Evolutionary conservation across 495 filamentous ascomycete species (phyloP).

Genomic region (Aspergillus nidulans): DNA sequence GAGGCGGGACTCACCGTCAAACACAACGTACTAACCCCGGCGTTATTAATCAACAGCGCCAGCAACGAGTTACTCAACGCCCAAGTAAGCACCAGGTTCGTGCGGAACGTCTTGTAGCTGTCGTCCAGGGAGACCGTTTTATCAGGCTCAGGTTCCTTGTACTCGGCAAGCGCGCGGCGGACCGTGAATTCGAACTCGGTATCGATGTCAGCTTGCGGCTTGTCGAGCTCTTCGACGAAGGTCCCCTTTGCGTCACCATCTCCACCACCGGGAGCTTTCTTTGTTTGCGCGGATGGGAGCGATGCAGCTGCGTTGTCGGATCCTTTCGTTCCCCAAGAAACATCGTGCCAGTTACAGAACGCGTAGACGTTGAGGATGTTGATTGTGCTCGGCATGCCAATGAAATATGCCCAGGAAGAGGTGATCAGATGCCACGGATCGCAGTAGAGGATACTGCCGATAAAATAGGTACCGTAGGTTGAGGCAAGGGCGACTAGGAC

Average conservation of each 20-base stretch:
- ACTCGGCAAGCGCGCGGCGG: conserved; percentile 82
- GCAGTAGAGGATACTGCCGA: conserved; percentile 92
- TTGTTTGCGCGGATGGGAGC: conserved; percentile 77
- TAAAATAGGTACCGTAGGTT: conserved; percentile 92
- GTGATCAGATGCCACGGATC: conserved; percentile 99
- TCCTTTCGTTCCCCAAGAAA: conserved; percentile 99
- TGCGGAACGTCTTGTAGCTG: conserved; percentile 97
- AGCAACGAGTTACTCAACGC: conserved; percentile 88
- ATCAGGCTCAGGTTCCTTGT: conserved; percentile 61
- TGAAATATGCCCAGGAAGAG: conserved; percentile 87
- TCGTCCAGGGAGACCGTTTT: conserved; percentile 85
- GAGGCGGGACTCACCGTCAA: conserved; percentile 54
- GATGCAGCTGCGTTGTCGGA: conserved; percentile 87
- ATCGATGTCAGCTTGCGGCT: conserved; percentile 97
- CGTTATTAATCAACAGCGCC: conserved; percentile 77
- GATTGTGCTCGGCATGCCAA: conserved; percentile 93
- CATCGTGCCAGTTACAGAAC: conserved; percentile 99
- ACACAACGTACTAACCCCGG: conserved; percentile 71
- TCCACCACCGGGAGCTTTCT: conserved; percentile 49
- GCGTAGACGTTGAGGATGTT: conserved; percentile 98
- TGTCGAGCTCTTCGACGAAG: conserved; percentile 91
- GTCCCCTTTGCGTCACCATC: conserved; percentile 71
- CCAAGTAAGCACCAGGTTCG: conserved; percentile 83
- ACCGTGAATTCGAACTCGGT: conserved; percentile 94
- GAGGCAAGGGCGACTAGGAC: conserved; percentile 88